Evolutionary conservation across 2,329 filamentous ascomycete species (phyloP), one percentile per base, ranked within the genome.

Genomic region (Colletotrichum zoysiae): DNA sequence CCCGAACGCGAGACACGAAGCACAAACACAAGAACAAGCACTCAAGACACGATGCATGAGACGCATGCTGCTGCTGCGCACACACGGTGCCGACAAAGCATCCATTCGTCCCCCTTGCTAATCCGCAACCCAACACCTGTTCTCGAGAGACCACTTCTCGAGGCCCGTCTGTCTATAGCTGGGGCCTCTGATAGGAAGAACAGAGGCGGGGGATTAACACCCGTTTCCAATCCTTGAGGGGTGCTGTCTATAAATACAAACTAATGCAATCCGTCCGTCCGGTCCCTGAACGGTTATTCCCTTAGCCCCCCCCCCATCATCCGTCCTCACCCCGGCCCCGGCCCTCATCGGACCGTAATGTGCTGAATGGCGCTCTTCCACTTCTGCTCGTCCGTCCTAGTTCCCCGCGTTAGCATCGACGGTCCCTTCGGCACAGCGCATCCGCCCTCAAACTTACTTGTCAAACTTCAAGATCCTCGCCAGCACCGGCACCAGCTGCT

Each of bases 401-500:
- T 40, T 11, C 26, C 0, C 35, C 11, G 26, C 2, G 73, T 74
- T 53, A 74, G 73, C 18, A 58, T 0, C 42, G 12, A 11, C 33
- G 12, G 48, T 7, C n/a, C 38, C 30, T 30, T 30, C 30, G 30
- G 30, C 30, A 30, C 30, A 30, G 35, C 35, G 8, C 7, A 38
- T 38, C 35, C 35, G 5, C 5, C 50, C 5, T 20, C 16, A 7
- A 62, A 86, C 91, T 83, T 83, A 93, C 90, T 90, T 90, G 82
- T 94, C 91, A 82, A 95, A 94, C 74, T 90, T 89, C 78, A 96
- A 82, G 78, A 95, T 82, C 86, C 93, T 91, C 40, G 91, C 91
- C 76, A 96, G 80, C 44, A 95, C 93, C 0, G 93, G 93, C 67
- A 96, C 91, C 74, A 95, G 85, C 84, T 94, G 92, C 74, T 90